Percentiles rank a stretch among this genome's conserved stretches.
Conservation (phyloP, 768 basidiomycete species). For the Naganishia vishniacii region DNA sequence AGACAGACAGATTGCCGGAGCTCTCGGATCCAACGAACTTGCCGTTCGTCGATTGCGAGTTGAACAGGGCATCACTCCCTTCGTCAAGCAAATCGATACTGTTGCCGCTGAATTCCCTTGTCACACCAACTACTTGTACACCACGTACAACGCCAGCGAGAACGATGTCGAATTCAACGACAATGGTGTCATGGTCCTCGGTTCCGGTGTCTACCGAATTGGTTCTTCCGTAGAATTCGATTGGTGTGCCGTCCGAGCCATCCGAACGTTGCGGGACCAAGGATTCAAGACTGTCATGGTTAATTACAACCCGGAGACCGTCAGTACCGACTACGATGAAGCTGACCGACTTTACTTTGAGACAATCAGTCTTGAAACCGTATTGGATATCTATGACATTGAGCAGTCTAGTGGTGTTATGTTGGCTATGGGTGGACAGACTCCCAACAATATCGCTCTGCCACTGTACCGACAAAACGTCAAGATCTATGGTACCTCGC, state of each 20-base stretch:
- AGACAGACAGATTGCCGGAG: slow-evolving; percentile 77
- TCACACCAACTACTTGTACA: slow-evolving; percentile 97
- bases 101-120: slow-evolving; percentile 99
- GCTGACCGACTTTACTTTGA: slow-evolving; percentile 98
- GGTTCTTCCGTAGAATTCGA: slow-evolving; percentile 99
- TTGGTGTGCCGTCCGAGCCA: slow-evolving; percentile 98
- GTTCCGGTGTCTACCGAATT: slow-evolving; percentile 96
- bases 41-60: slow-evolving; percentile 84
- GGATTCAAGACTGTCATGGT: slow-evolving; percentile 96
- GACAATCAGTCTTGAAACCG: slow-evolving; percentile 92
- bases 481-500: slow-evolving; percentile 96
- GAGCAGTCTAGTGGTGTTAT: slow-evolving; percentile 87
- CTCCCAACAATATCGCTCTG: slow-evolving; percentile 95
- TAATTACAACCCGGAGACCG: slow-evolving; percentile 99
- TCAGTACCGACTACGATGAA: slow-evolving; percentile 98
- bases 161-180: slow-evolving; percentile 87
- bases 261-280: slow-evolving; percentile 89
- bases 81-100: slow-evolving; percentile 98
- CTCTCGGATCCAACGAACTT: slow-evolving; percentile 83
- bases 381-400: slow-evolving; percentile 91
- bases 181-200: slow-evolving; percentile 91
- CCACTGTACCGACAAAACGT: slow-evolving; percentile 94
- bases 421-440: slow-evolving; percentile 96
- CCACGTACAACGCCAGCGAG: slow-evolving; percentile 92
- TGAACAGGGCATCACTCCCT: slow-evolving; percentile 74